Conservation (phyloP, 169 alveolate species). For the Plasmodium gaboni region DNA sequence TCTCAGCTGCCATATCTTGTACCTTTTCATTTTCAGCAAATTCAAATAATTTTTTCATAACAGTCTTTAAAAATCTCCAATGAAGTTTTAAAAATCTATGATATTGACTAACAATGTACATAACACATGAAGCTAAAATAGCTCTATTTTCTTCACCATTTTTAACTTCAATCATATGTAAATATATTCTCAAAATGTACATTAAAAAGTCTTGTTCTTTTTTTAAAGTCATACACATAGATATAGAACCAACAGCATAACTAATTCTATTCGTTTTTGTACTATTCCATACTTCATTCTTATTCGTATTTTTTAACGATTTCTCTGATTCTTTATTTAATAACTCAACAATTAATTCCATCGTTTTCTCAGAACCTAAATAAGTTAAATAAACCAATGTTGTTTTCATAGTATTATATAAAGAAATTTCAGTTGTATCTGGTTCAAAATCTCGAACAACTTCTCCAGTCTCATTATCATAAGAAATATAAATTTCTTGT, state of each 20-base stretch:
- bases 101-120: constrained; percentile 99
- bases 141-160: constrained; percentile 98
- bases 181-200: constrained; percentile 93
- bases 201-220: constrained; percentile 96
- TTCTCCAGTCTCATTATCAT: constrained; percentile 93
- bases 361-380: constrained; percentile 95
- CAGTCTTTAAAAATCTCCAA: constrained; percentile 98
- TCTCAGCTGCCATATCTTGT: constrained; percentile 98
- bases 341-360: constrained; percentile 91
- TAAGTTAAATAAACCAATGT: constrained; percentile 95
- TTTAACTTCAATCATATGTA: constrained; percentile 97
- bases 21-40: constrained; percentile 99
- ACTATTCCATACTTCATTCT: constrained; percentile 85
- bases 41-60: constrained; percentile 97
- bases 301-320: constrained; percentile 78
- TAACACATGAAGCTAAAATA: constrained; percentile 96
- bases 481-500: constrained; percentile 93
- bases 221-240: constrained; percentile 96
- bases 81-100: constrained; percentile 97
- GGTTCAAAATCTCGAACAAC: constrained; percentile 91
- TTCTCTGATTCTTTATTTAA: constrained; percentile 90
- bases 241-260: constrained; percentile 97
- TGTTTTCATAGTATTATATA: constrained; percentile 96
- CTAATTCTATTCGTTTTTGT: constrained; percentile 92
- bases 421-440: constrained; percentile 96